These are phyloP conservation scores for Tolypocladium tundrense DNA, from an alignment of 2,329 filamentous ascomycete species.

Conservation along the genomic window DNA sequence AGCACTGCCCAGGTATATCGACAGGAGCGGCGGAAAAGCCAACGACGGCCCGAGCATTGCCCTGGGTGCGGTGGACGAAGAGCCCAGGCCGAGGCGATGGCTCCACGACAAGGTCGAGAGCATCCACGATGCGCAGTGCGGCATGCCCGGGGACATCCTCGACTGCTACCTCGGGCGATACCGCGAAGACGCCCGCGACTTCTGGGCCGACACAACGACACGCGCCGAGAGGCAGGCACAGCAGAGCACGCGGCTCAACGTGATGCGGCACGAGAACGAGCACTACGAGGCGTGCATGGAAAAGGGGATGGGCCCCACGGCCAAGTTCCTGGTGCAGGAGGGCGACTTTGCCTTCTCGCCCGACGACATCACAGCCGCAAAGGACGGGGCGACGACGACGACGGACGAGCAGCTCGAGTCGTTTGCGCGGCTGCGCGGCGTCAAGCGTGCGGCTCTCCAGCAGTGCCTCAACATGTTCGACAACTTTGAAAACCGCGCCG, in stretches of 20 bases:
- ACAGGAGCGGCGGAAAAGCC: no score
- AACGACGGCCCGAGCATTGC: neutral
- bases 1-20: no score
- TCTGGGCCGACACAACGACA: neutral
- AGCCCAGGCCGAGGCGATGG: neutral
- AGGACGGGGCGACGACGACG: neutral
- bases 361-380: neutral
- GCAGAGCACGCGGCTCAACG: constrained; percentile 14
- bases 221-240: neutral
- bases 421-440: constrained; percentile 28
- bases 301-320: constrained; percentile 11
- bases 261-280: constrained; percentile 23
- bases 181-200: neutral
- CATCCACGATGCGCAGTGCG: neutral
- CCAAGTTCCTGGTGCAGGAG: neutral
- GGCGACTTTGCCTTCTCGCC: neutral
- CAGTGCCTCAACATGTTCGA: constrained; percentile 27
- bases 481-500: constrained; percentile 23
- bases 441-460: constrained; percentile 34
- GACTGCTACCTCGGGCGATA: neutral
- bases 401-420: constrained; percentile 7
- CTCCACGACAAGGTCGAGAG: neutral
- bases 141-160: neutral
- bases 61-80: neutral
- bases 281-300: constrained; percentile 23